Conservation (phyloP, 257 asterid species). For the Osmanthus fragrans region DNA sequence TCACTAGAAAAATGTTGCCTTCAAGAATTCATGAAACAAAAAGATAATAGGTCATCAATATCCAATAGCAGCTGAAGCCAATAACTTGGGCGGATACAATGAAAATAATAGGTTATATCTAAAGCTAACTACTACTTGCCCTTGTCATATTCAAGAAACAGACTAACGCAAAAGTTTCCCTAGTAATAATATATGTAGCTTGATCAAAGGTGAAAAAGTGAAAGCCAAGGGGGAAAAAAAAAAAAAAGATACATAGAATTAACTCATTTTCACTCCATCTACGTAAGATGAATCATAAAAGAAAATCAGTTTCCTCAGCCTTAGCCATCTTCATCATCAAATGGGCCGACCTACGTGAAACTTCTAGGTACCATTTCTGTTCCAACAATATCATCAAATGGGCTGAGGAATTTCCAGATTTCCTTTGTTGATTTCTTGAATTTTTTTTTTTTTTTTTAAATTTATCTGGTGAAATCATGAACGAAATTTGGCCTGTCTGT, state of each 20-base stretch:
- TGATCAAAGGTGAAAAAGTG: slow-evolving; percentile 26
- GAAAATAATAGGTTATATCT: too few relatives aligned
- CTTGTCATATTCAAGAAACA: slow-evolving; percentile 27
- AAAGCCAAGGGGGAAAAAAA: slow-evolving; percentile 24
- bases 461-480: slow-evolving; percentile 71
- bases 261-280: slow-evolving; percentile 83
- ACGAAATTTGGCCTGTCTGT: slow-evolving; percentile 65
- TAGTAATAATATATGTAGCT: slow-evolving; percentile 14
- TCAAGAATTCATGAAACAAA: too few relatives aligned
- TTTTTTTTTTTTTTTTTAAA: too few relatives aligned
- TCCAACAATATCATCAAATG: slow-evolving; percentile 24
- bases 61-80: too few relatives aligned
- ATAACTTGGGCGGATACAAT: neutral
- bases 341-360: too few relatives aligned
- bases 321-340: slow-evolving; percentile 19
- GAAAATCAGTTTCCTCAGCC: slow-evolving; percentile 43
- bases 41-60: too few relatives aligned
- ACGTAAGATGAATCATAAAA: slow-evolving; percentile 38
- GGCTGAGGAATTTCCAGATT: neutral
- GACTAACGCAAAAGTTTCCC: slow-evolving; percentile 31
- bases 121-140: neutral
- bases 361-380: too few relatives aligned
- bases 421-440: neutral
- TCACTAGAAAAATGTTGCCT: too few relatives aligned
- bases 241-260: slow-evolving; percentile 48